Percentiles rank a stretch among this genome's conserved stretches.
phyloP scores from a whole-genome alignment of 192 early-diverging fungal genomes.

The Backusella morwellensis region DNA sequence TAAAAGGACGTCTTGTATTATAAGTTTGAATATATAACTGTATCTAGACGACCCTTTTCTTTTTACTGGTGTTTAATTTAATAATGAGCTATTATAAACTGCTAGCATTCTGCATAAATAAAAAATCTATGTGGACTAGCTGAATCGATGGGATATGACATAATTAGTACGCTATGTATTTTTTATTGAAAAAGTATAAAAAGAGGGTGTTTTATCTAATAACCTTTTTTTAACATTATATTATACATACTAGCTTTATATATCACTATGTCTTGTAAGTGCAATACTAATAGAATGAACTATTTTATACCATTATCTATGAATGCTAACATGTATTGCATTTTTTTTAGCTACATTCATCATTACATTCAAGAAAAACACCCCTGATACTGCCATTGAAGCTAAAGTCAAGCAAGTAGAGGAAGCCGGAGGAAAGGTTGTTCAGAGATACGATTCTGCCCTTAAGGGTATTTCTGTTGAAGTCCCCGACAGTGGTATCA shows the following conservation, averaged over 20 bases:
- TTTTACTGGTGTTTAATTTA: too few species aligned
- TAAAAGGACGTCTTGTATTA: background rate
- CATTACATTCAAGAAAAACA: constrained; percentile 35
- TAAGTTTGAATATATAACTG: too few species aligned
- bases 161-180: background rate
- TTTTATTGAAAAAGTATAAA: background rate
- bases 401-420: constrained; percentile 14
- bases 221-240: background rate
- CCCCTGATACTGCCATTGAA: constrained; percentile 32
- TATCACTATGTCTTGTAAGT: background rate
- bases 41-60: too few species aligned
- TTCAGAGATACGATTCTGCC: constrained; percentile 27
- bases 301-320: background rate
- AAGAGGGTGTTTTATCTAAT: background rate
- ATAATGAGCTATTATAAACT: background rate
- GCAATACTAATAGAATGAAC: background rate
- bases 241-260: background rate
- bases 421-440: constrained; percentile 20
- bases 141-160: background rate
- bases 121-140: background rate
- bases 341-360: constrained; percentile 17
- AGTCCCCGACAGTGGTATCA: constrained; percentile 25
- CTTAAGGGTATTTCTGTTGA: constrained; percentile 29
- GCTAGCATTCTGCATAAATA: background rate
- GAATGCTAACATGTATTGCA: background rate